Evolutionary conservation across 495 filamentous ascomycete species (phyloP), one percentile per base, ranked within the genome.

Genomic region (Penicillium dipodomyicola): DNA sequence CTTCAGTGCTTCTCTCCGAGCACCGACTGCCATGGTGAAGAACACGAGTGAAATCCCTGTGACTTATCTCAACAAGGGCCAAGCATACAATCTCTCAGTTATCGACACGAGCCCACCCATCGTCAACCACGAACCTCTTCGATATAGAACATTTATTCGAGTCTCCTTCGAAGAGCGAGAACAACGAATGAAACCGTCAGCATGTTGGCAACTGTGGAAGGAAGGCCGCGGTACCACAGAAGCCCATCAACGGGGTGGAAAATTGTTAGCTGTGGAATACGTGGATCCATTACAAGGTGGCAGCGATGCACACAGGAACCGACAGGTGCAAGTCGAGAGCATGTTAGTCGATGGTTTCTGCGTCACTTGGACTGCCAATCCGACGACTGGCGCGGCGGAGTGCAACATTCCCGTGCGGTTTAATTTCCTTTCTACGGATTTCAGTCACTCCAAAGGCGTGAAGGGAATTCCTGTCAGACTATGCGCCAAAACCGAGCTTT

Each of bases 401-500:
- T 94, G 90, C 72, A 86, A 80, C 25, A 82, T 98, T 33, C 84
- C 90, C 14, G 89, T 97, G 15, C 89, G 92, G 44, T 98, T 97
- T 80, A 97, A 98, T 70, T 98, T 98, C 65, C 80, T 97, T 0
- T 98, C 94, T 0, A 98, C 93, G 12, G 94, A 98, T 66, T 98
- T 97, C 67, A 97, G 92, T 67, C 92, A 96, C 64, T 97, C 94
- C 7, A 97, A 98, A 62, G 94, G 94, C 29, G 93, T 98, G 29
- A 97, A 97, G 69, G 94, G 94, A 17, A 95, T 96, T 53, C 91
- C 93, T 0, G 92, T 98, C 12, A 75, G 94, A 41, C 79, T 98
- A 5, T 97, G 93, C 67, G 84, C 92, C 5, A 96, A 97, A 70
- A 97, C 93, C 0, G 87, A 92, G 47, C 67, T 83, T 15, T 59